phyloP scores from a whole-genome alignment of 2,329 filamentous ascomycete genomes.

The Lachnellula suecica region DNA sequence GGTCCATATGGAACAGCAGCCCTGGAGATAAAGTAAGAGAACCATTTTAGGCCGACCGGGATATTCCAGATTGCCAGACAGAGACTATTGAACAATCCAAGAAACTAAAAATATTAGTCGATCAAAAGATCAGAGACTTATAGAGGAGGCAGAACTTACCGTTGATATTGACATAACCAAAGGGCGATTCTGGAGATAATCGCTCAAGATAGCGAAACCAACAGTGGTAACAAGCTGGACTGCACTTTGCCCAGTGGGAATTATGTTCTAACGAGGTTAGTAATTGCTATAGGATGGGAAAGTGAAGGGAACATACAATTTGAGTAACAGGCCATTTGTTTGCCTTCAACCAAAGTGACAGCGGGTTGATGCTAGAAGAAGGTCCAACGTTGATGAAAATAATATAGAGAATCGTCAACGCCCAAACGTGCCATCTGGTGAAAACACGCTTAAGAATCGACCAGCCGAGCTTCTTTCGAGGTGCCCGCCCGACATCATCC shows the following conservation, averaged over 20 bases:
- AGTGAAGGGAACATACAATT: constrained; percentile 36
- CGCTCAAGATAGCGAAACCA: constrained; percentile 52
- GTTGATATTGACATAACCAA: constrained; percentile 34
- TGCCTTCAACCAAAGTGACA: constrained; percentile 41
- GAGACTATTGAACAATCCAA: constrained; percentile 34
- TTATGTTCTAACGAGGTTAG: constrained; percentile 39
- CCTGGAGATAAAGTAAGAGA: constrained; percentile 37
- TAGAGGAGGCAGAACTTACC: constrained; percentile 9
- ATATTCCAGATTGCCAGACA: constrained; percentile 37
- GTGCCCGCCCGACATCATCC: constrained; percentile 26
- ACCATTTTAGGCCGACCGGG: constrained; percentile 25
- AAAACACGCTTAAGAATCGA: constrained; percentile 28
- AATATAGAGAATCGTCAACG: constrained; percentile 37
- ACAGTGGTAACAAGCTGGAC: constrained; percentile 55
- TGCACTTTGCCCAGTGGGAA: constrained; percentile 46
- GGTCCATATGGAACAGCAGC: constrained; percentile 38
- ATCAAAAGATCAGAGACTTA: neutral
- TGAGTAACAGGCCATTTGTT: constrained; percentile 44
- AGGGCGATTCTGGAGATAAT: constrained; percentile 39
- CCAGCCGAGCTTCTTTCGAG: constrained; percentile 29
- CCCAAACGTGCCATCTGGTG: constrained; percentile 39
- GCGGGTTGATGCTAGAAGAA: constrained; percentile 36
- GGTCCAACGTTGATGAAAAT: constrained; percentile 38
- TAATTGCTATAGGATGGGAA: neutral
- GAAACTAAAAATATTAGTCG: constrained; percentile 24